Base-by-base conservation (phyloP, 2,329 filamentous ascomycete species). In the Bimuria novae-zelandiae region DNA sequence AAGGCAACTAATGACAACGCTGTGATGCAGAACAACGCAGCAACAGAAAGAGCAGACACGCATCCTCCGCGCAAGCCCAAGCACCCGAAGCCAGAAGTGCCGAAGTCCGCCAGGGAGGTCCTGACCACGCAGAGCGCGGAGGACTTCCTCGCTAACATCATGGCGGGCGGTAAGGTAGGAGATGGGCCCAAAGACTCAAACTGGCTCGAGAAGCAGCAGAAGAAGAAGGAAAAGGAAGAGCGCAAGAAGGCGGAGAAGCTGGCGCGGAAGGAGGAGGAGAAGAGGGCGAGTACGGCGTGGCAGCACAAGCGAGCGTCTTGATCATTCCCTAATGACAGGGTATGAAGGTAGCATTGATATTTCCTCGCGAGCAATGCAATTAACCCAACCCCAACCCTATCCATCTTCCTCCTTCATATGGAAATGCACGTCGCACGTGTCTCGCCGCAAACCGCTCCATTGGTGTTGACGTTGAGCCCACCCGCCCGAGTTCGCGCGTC, bases 171-270 rank as follows among this genome's bases (percentile, higher is more conserved):
- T 3, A 42, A 49, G 17, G 2, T 19, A 8, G 48, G 30, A 0
- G n/a, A 10, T 7, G 37, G 7, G 7, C 10, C 27, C 12, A 36
- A 47, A 4, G 30, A 32, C 2, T n/a, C 23, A 3, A 42, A 14
- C 11, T 52, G 47, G 10, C 27, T 55, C 7, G 53, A 52, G 35
- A 45, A 46, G 22, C 49, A 55, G n/a, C 50, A 41, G 39, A 49
- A 45, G 21, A 51, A 49, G 21, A 55, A 55, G 22, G 53, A 49
- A 30, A 55, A 55, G 23, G 51, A 46, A 16, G 49, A 48, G 23
- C 23, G 51, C 21, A 55, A 49, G 33, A 52, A 45, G n/a, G n/a
- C n/a, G n/a, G n/a, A n/a, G 37, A 35, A 43, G 36, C 17, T 49
- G 25, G 19, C 19, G n/a, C 50, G 36, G 39, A 49, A 45, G 21